Evolutionary conservation across 208 protist genomes (phyloP).

Genomic region (Acanthamoeba lenticulata): DNA sequence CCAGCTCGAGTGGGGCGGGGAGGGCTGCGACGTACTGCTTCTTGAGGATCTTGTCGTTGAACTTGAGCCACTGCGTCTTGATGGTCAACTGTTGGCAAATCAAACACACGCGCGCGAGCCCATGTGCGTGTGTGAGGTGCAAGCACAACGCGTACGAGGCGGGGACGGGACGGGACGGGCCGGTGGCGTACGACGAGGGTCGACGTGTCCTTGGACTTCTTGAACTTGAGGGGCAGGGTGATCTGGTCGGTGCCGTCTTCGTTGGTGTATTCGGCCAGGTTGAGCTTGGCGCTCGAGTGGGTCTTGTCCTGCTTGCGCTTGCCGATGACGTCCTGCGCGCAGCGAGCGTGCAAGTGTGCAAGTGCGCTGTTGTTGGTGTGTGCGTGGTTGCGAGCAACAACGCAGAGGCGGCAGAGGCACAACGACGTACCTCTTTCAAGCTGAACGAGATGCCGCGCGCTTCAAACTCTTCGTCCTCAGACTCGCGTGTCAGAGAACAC

Average conservation of each 20-base stretch:
- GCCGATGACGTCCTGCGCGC: constrained; percentile 41
- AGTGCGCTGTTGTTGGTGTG: background rate
- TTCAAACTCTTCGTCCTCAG: constrained; percentile 25
- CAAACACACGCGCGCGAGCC: background rate
- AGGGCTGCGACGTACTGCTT: constrained; percentile 65
- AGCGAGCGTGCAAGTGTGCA: background rate
- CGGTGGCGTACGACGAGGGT: constrained; percentile 65
- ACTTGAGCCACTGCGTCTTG: constrained; percentile 64
- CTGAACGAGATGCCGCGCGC: constrained; percentile 36
- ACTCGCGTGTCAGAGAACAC: constrained; percentile 48
- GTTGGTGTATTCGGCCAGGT: constrained; percentile 61
- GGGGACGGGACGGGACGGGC: no score
- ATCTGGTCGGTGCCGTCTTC: constrained; percentile 55
- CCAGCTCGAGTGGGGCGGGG: no score
- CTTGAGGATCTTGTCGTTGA: constrained; percentile 59
- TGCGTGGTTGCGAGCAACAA: no score
- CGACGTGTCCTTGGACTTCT: constrained; percentile 49
- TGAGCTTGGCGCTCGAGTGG: constrained; percentile 27
- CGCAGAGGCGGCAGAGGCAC: no score
- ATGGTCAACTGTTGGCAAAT: constrained; percentile 42
- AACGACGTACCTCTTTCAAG: constrained; percentile 8
- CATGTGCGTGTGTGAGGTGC: background rate
- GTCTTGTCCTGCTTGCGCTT: constrained; percentile 63
- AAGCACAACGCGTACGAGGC: no score
- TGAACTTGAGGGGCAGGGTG: constrained; percentile 61